A percentile compares a stretch with the other conserved stretches of the same genome.
phyloP scores from a whole-genome alignment of 139 green algal species.

The Chlorella sp. region DNA sequence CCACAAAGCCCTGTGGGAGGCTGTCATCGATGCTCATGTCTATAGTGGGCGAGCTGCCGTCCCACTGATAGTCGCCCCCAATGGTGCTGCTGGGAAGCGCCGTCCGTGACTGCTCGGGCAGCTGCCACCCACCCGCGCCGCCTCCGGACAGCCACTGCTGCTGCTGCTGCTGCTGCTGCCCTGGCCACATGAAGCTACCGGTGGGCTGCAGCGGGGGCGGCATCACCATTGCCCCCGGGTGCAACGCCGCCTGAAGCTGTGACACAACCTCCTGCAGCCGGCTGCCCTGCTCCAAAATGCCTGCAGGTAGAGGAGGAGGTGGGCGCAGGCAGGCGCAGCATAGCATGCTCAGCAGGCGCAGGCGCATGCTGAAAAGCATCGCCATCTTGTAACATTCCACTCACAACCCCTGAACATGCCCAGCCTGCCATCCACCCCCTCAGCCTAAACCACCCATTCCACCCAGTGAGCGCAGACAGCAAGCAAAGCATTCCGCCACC shows the following conservation, averaged over 20 bases:
- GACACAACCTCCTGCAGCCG: constrained; percentile 64
- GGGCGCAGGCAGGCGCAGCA: background rate
- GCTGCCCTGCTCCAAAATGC: constrained; percentile 60
- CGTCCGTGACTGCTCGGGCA: background rate
- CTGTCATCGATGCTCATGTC: background rate
- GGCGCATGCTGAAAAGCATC: too few species aligned
- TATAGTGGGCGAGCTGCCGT: background rate
- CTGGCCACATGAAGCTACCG: background rate
- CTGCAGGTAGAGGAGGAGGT: background rate
- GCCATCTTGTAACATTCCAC: too few species aligned
- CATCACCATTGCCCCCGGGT: constrained; percentile 6
- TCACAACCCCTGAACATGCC: too few species aligned
- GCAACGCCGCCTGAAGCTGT: constrained; percentile 58
- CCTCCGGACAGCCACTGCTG: background rate
- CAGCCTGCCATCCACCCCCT: too few species aligned
- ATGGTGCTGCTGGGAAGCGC: constrained; percentile 40
- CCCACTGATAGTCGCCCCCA: constrained; percentile 34
- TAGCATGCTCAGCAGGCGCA: background rate
- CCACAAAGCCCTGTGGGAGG: too few species aligned
- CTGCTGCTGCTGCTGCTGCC: constrained; percentile 14
- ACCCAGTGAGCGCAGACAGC: background rate
- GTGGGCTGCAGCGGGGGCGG: background rate
- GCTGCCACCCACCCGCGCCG: background rate
- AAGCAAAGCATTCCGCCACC: background rate
- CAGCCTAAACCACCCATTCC: too few species aligned